phyloP scores from a whole-genome alignment of 176 grass and related monocot species.

The Triticum dicoccoides region DNA sequence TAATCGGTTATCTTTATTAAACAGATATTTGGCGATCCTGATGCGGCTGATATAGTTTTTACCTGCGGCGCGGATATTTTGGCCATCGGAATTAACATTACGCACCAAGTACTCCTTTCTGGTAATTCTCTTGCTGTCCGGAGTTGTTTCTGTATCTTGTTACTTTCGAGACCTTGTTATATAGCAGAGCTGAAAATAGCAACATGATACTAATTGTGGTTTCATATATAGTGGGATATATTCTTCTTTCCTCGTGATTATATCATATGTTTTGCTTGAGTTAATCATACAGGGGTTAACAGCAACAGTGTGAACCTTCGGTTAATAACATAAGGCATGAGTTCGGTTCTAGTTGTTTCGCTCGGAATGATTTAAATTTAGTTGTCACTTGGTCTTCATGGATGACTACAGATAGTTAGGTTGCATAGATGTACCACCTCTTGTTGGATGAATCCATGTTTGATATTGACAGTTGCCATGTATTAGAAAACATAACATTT shows the following conservation, averaged over 20 bases:
- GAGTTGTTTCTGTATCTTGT: not conserved
- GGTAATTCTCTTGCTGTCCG: conserved; percentile 27
- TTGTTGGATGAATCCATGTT: not conserved
- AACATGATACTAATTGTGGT: not conserved
- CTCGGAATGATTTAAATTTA: not conserved
- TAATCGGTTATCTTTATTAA: conserved; percentile 24
- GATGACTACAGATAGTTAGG: not conserved
- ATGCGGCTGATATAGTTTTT: conserved; percentile 88
- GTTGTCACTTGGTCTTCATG: not conserved
- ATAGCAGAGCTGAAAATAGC: not conserved
- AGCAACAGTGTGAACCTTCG: not conserved
- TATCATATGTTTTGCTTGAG: not conserved
- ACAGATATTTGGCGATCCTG: conserved; percentile 88
- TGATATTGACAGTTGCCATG: not conserved
- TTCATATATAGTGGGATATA: not conserved
- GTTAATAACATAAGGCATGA: not conserved
- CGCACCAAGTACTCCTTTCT: conserved; percentile 85
- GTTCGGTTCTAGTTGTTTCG: not conserved
- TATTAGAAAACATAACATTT: not conserved
- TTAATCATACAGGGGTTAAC: not conserved
- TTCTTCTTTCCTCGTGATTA: not conserved
- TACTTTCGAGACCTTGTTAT: not conserved
- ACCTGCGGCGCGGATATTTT: conserved; percentile 90
- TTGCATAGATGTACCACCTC: not conserved
- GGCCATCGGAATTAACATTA: conserved; percentile 82